A percentile compares a stretch with the other conserved stretches of the same genome.
Evolutionary conservation across 1,139 yeast species (phyloP).

Genomic region (Magnusiomyces sp.): DNA sequence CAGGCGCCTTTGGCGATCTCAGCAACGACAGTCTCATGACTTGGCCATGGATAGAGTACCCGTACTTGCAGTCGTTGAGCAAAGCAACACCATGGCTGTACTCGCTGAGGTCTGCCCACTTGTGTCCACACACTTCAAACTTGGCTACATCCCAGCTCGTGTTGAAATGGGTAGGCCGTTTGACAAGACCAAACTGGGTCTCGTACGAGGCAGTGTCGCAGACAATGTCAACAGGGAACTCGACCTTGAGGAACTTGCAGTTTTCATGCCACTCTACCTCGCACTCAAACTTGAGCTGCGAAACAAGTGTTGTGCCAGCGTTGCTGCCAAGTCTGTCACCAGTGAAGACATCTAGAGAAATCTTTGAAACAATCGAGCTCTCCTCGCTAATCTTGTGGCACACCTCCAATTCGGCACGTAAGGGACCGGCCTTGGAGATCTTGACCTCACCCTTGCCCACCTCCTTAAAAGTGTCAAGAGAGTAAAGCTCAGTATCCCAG

Average conservation of each 20-base stretch:
- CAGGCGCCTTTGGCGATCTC: constrained; percentile 87
- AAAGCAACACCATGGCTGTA: constrained; percentile 80
- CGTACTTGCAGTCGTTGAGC: constrained; percentile 79
- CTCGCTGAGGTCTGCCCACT: constrained; percentile 87
- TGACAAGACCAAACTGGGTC: constrained; percentile 86
- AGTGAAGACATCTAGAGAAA: constrained; percentile 56
- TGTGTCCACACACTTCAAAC: constrained; percentile 92
- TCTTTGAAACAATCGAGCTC: constrained; percentile 57
- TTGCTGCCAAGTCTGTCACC: neutral
- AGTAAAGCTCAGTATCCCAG: constrained; percentile 93
- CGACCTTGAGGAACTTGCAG: constrained; percentile 84
- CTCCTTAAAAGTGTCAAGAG: constrained; percentile 59
- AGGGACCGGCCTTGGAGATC: constrained; percentile 46
- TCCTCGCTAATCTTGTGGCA: constrained; percentile 46
- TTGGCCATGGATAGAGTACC: constrained; percentile 87
- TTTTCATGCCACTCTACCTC: constrained; percentile 82
- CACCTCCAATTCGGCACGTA: constrained; percentile 53
- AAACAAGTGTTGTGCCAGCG: constrained; percentile 24
- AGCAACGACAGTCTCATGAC: constrained; percentile 72
- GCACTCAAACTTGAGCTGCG: constrained; percentile 47
- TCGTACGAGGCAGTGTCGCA: constrained; percentile 77
- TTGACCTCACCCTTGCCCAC: constrained; percentile 38
- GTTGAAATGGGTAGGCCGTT: constrained; percentile 88
- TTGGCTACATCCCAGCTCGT: constrained; percentile 95
- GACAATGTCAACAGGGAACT: constrained; percentile 80